These are phyloP conservation scores for Verticillium zaregamsianum DNA, from an alignment of 2,329 filamentous ascomycete genomes.

Conservation along the genomic window DNA sequence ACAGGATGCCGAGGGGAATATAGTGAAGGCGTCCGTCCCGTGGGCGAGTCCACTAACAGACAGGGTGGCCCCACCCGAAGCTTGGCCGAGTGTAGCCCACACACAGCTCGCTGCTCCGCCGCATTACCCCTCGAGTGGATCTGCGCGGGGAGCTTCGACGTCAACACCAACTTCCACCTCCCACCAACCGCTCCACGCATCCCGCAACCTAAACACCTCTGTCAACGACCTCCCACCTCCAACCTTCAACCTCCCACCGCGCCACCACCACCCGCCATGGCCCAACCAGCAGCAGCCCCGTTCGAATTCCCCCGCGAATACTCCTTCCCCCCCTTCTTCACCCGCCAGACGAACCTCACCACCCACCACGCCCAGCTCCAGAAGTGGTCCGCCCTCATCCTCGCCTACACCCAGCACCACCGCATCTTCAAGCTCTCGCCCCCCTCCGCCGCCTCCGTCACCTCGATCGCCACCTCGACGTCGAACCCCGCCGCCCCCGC, in stretches of 20 bases:
- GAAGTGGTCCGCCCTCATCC: slow-evolving; percentile 85
- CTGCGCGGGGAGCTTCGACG: background rate
- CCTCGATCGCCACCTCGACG: slow-evolving; percentile 1
- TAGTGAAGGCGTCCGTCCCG: too few species aligned
- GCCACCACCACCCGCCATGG: background rate
- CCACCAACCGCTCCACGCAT: background rate
- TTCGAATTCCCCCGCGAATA: slow-evolving; percentile 63
- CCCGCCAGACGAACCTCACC: slow-evolving; percentile 68
- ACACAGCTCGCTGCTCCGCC: too few species aligned
- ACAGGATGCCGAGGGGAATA: too few species aligned
- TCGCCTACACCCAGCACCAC: slow-evolving; percentile 76
- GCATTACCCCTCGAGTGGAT: background rate
- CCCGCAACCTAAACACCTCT: background rate
- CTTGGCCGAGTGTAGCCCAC: too few species aligned
- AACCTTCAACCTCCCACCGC: background rate
- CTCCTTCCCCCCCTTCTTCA: slow-evolving; percentile 83
- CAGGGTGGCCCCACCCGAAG: background rate
- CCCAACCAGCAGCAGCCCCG: slow-evolving; percentile 12
- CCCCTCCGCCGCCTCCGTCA: slow-evolving; percentile 48
- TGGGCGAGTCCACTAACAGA: too few species aligned
- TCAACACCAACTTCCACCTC: background rate
- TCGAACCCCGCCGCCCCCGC: slow-evolving; percentile 32
- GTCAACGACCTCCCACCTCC: background rate
- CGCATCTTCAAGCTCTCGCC: slow-evolving; percentile 72
- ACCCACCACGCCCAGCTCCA: slow-evolving; percentile 72